phyloP scores from a whole-genome alignment of 805 yeast genomes.

The Pichia rugopelliculosa region DNA sequence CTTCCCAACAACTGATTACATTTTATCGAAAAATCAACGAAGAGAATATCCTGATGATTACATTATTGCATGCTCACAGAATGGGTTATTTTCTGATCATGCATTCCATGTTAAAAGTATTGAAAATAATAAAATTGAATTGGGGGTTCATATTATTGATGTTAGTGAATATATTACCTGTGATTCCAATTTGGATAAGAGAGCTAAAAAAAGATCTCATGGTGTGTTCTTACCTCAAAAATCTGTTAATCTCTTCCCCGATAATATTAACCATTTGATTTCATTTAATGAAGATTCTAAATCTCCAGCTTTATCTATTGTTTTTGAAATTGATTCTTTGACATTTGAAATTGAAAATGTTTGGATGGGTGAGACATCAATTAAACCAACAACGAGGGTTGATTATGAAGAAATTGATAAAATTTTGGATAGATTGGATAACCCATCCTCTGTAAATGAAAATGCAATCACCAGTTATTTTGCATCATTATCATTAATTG shows the following conservation, averaged over 20 bases:
- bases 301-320: conserved; percentile 66
- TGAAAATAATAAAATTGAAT: conserved; percentile 54
- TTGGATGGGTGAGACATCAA: conserved; percentile 65
- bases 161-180: conserved; percentile 62
- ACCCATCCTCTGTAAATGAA: conserved; percentile 29
- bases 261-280: conserved; percentile 47
- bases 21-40: conserved; percentile 35
- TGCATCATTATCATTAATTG: conserved; percentile 54
- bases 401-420: conserved; percentile 49
- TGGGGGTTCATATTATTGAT: conserved; percentile 85
- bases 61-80: conserved; percentile 55
- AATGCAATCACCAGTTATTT: conserved; percentile 57
- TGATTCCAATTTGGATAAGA: conserved; percentile 75
- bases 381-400: conserved; percentile 56
- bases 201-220: conserved; percentile 83
- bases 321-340: conserved; percentile 69
- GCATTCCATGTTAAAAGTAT: conserved; percentile 73
- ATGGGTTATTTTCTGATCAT: conserved; percentile 57
- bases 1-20: conserved; percentile 30
- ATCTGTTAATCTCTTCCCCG: conserved; percentile 61
- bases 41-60: conserved; percentile 51
- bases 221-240: conserved; percentile 83
- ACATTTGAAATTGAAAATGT: conserved; percentile 67
- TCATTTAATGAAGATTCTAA: conserved; percentile 56
- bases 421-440: conserved; percentile 30